phyloP scores from a whole-genome alignment of 1,284 basidiomycete species.

The Tylopilus orsonianus region DNA sequence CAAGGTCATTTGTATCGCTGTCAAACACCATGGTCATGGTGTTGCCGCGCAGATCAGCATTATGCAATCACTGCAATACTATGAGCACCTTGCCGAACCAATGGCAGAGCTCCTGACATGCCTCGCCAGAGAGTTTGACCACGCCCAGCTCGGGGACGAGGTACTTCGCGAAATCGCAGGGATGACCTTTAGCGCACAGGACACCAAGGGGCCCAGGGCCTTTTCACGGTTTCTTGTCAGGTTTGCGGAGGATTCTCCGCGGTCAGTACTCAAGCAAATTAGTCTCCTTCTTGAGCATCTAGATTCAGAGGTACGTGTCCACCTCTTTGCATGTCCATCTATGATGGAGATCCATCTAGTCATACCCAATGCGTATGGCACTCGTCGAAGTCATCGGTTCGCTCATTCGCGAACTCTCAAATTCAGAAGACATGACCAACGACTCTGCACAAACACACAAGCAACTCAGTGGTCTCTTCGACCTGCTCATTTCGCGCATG shows the following conservation, averaged over 20 bases:
- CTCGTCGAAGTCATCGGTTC: constrained; percentile 84
- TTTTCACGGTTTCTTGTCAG: constrained; percentile 87
- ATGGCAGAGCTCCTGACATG: constrained; percentile 89
- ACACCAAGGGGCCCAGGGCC: constrained; percentile 84
- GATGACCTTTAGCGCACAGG: constrained; percentile 77
- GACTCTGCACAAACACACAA: constrained; percentile 68
- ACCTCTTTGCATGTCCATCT: neutral
- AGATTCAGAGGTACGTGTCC: constrained; percentile 80
- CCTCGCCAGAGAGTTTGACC: constrained; percentile 86
- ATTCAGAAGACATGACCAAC: constrained; percentile 47
- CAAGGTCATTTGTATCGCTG: constrained; percentile 88
- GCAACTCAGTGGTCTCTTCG: constrained; percentile 83
- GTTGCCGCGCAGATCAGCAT: constrained; percentile 87
- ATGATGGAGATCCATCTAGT: constrained; percentile 43
- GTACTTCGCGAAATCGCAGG: constrained; percentile 82
- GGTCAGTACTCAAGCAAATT: constrained; percentile 90
- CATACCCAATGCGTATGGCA: constrained; percentile 95
- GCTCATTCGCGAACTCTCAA: constrained; percentile 77
- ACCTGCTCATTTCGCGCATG: constrained; percentile 82
- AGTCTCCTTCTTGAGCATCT: constrained; percentile 82
- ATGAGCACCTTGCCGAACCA: constrained; percentile 90
- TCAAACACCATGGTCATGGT: constrained; percentile 88
- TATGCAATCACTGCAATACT: constrained; percentile 91
- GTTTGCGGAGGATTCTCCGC: constrained; percentile 81
- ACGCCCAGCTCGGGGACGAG: constrained; percentile 88